Conservation (phyloP, 1,284 basidiomycete genomes). For the Cutaneotrichosporon arboriforme region DNA sequence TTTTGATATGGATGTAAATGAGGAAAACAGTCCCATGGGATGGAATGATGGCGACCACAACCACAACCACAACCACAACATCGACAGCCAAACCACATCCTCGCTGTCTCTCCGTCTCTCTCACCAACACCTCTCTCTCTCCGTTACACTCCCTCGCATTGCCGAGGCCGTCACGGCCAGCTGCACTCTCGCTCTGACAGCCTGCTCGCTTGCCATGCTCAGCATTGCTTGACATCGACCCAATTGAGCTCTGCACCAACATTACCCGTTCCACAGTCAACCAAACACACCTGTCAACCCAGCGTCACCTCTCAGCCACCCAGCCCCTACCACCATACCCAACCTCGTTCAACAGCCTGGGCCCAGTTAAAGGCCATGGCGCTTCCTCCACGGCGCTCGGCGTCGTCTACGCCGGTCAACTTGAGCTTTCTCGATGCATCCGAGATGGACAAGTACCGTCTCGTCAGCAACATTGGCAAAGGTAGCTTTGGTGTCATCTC, state of each 20-base stretch:
- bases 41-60: too few species aligned
- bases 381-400: slow-evolving; percentile 1
- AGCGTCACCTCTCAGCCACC: too few species aligned
- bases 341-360: neutral
- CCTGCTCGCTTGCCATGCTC: too few species aligned
- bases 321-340: neutral
- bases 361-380: neutral
- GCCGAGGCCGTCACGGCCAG: too few species aligned
- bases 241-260: neutral
- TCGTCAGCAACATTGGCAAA: slow-evolving; percentile 86
- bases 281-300: neutral
- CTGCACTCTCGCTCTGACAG: too few species aligned
- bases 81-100: too few species aligned
- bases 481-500: slow-evolving; percentile 97
- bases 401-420: slow-evolving; percentile 4
- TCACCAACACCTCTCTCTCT: too few species aligned
- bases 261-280: neutral
- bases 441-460: slow-evolving; percentile 69
- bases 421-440: slow-evolving; percentile 42
- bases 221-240: too few species aligned
- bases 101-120: too few species aligned
- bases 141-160: too few species aligned
- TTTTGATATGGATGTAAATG: slow-evolving; percentile 6
- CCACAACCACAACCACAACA: too few species aligned
- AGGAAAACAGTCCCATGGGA: neutral